Percentiles rank a stretch among this genome's conserved stretches.
Evolutionary conservation across 2,329 filamentous ascomycete genomes (phyloP).

Genomic region (Hypoxylon sp.): DNA sequence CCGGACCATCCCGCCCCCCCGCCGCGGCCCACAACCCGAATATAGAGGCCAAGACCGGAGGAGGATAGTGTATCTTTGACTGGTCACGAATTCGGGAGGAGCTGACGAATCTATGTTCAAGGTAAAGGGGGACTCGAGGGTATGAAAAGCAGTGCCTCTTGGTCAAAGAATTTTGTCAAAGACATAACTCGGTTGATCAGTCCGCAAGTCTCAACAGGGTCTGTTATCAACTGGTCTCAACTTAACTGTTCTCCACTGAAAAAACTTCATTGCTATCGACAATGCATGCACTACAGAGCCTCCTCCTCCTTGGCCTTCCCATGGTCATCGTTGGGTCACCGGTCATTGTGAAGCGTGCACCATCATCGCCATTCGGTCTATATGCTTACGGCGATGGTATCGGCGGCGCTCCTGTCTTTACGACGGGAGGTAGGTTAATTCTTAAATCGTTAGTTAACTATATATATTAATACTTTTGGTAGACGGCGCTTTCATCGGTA

Average conservation of each 20-base stretch:
- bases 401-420: conserved; percentile 49
- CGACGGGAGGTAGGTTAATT: conserved; percentile 44
- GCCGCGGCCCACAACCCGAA: conserved; percentile 36
- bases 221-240: conserved; percentile 8
- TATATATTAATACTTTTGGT: conserved; percentile 10
- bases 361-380: conserved; percentile 42
- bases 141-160: conserved; percentile 33
- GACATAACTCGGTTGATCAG: conserved; percentile 16
- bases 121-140: conserved; percentile 14
- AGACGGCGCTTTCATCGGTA: conserved; percentile 34
- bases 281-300: conserved; percentile 35
- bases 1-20: conserved; percentile 31
- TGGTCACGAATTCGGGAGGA: not conserved
- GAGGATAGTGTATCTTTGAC: conserved; percentile 17
- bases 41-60: conserved; percentile 28
- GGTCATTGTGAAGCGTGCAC: conserved; percentile 26
- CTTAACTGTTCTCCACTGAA: conserved; percentile 12
- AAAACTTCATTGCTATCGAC: conserved; percentile 16
- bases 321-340: conserved; percentile 28
- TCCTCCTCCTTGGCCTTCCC: conserved; percentile 39
- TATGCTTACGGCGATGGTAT: conserved; percentile 52
- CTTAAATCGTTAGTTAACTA: not conserved
- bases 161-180: conserved; percentile 23
- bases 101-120: conserved; percentile 38
- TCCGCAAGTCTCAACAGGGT: conserved; percentile 7